phyloP scores from a whole-genome alignment of 768 basidiomycete species.

The Mycena alexandri region DNA sequence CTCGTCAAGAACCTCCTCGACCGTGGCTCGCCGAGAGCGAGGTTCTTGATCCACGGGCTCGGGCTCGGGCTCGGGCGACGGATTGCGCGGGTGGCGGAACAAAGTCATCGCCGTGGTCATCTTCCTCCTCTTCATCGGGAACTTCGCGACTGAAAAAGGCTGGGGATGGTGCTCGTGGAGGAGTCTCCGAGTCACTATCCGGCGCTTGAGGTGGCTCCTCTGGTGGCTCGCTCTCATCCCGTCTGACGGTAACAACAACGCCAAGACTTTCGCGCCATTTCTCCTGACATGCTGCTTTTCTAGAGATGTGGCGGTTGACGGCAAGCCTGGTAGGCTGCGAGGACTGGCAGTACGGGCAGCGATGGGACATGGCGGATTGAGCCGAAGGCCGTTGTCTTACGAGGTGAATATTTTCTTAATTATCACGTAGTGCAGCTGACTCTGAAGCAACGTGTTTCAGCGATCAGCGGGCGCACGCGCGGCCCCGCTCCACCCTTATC shows the following conservation, averaged over 20 bases:
- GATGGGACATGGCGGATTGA: conserved; percentile 1
- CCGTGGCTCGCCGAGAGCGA: not conserved
- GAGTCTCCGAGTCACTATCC: not conserved
- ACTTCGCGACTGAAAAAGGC: conserved; percentile 3
- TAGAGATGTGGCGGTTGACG: conserved; percentile 5
- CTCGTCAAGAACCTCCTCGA: conserved; percentile 23
- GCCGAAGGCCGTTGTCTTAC: too few species aligned
- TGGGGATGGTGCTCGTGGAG: not conserved
- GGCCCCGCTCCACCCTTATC: conserved; percentile 19
- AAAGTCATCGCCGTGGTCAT: conserved; percentile 1
- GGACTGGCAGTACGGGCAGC: conserved; percentile 16
- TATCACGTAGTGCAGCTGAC: conserved; percentile 5
- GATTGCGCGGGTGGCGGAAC: not conserved
- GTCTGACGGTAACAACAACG: not conserved
- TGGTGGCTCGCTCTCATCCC: not conserved
- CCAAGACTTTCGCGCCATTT: conserved; percentile 18
- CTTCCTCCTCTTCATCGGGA: not conserved
- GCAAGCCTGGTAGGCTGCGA: not conserved
- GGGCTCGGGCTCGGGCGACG: not conserved
- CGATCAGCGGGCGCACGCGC: conserved; percentile 10
- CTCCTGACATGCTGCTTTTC: not conserved
- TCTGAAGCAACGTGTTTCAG: conserved; percentile 12
- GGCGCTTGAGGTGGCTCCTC: not conserved
- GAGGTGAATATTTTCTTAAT: conserved; percentile 1
- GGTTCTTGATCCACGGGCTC: not conserved